Conservation (phyloP, 2,329 filamentous ascomycete species). For the Falciphora oryzae region DNA sequence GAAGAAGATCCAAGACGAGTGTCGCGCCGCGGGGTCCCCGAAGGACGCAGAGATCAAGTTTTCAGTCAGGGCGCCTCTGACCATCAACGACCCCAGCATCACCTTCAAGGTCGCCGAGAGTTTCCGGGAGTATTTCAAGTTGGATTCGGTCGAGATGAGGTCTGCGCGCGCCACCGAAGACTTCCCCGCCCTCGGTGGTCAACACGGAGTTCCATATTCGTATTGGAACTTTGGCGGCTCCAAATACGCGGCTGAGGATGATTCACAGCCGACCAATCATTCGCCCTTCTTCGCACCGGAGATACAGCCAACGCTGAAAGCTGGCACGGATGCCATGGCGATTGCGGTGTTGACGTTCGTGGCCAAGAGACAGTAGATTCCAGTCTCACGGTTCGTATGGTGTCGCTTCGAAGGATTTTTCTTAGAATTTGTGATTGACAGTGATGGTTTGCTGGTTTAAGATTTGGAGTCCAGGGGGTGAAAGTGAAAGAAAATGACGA, state of each 20-base stretch:
- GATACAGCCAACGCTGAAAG: conserved; percentile 2
- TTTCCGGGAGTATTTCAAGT: background rate
- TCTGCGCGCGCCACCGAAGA: background rate
- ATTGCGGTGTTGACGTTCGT: conserved; percentile 11
- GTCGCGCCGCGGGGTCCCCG: conserved; percentile 3
- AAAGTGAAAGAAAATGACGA: too few relatives aligned
- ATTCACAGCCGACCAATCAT: conserved; percentile 2
- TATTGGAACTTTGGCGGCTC: conserved; percentile 6
- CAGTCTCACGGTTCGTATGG: too few relatives aligned
- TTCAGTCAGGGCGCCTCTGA: conserved; percentile 3
- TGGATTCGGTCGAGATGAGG: background rate
- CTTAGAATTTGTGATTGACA: too few relatives aligned
- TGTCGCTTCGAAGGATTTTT: too few relatives aligned
- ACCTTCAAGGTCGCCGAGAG: background rate
- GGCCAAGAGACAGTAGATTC: too few relatives aligned
- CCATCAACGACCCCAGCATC: conserved; percentile 2
- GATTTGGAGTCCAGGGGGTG: too few relatives aligned
- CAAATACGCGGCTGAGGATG: background rate
- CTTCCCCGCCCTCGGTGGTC: background rate
- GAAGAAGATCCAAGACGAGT: conserved; percentile 6
- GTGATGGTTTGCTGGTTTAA: too few relatives aligned
- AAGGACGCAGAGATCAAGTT: conserved; percentile 6
- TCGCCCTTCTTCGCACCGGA: conserved; percentile 9
- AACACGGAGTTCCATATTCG: conserved; percentile 3
- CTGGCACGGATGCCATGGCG: conserved; percentile 1